Percentiles rank a stretch among this genome's conserved stretches.
phyloP scores from a whole-genome alignment of 108 stramenopile genomes.

The Asterionellopsis glacialis region DNA sequence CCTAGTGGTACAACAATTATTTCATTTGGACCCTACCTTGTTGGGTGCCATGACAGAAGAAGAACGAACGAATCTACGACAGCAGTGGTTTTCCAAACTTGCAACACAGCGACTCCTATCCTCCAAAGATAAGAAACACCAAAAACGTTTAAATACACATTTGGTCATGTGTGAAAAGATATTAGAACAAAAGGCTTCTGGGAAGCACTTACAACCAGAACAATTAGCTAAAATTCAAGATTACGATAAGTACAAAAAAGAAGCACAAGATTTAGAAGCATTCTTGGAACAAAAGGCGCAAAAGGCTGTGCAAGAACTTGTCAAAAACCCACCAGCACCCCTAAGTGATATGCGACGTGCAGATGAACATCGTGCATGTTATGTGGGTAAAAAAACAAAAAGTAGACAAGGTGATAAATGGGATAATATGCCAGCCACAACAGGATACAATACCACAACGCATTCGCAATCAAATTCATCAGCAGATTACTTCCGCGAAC shows the following conservation, averaged over 20 bases:
- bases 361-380: conserved; percentile 68
- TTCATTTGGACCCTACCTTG: conserved; percentile 65
- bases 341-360: conserved; percentile 80
- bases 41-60: conserved; percentile 55
- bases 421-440: conserved; percentile 75
- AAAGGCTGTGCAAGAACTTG: conserved; percentile 55
- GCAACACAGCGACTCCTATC: conserved; percentile 66
- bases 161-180: conserved; percentile 12
- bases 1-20: conserved; percentile 76
- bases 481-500: conserved; percentile 24
- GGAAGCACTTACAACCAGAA: conserved; percentile 24
- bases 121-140: conserved; percentile 45
- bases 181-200: conserved; percentile 3
- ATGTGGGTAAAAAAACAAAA: conserved; percentile 73
- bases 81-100: conserved; percentile 76
- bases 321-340: conserved; percentile 71
- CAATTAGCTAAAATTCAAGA: conserved; percentile 49
- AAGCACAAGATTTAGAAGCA: conserved; percentile 45
- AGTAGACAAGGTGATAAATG: conserved; percentile 51
- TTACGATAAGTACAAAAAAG: conserved; percentile 20
- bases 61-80: conserved; percentile 43
- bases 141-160: conserved; percentile 31
- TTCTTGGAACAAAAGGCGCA: conserved; percentile 7
- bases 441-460: conserved; percentile 6
- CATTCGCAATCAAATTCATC: conserved; percentile 3